Evolutionary conservation across 2,329 filamentous ascomycete genomes (phyloP), one percentile per base, ranked within the genome.

Genomic region (Knufia petricola): DNA sequence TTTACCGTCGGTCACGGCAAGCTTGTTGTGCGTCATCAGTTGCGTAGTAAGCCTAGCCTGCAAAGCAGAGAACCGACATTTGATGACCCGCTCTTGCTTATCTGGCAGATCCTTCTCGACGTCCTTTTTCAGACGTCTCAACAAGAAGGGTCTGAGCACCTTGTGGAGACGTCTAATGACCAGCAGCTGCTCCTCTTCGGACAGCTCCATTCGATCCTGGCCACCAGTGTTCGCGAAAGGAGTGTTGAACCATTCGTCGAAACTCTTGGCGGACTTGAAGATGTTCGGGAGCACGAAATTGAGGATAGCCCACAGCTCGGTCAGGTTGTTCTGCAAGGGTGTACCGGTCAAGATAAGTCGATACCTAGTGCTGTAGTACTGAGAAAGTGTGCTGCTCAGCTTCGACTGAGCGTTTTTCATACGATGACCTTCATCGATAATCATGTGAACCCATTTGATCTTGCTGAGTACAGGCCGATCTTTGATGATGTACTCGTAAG

Each of bases 381-480:
- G 82, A 31, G 90, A 89, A 56, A 98, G 87, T 3, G 92, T 96
- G 57, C 82, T 87, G 67, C 87, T 95, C 59, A 98, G 77, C 71
- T 98, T 98, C 8, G 92, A 98, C 59, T 92, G 84, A 24, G 87
- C 78, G 68, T 98, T 98, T 78, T 98, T 98, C 92, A 98, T 98
- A 65, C 92, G 88, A 68, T 98, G 92, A 70, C 92, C 92, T 74
- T 98, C 92, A 61, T 98, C 92, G 57, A 98, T 92, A 60, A 98
- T 96, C 92, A 98, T 96, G 71, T 98, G 92, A 60, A 95, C 84
- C 92, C 92, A 98, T 70, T 96, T 96, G 70, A 98, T 90, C 75
- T 96, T 96, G 74, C 87, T 94, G 10, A 98, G 72, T 58, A 98
- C 76, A 0, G 90, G 90, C 30, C 92, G 82, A 63, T 98, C 92